Percentiles rank a stretch among this genome's conserved stretches.
phyloP scores from a whole-genome alignment of 2,329 filamentous ascomycete genomes.

The Trichoderma sp. region DNA sequence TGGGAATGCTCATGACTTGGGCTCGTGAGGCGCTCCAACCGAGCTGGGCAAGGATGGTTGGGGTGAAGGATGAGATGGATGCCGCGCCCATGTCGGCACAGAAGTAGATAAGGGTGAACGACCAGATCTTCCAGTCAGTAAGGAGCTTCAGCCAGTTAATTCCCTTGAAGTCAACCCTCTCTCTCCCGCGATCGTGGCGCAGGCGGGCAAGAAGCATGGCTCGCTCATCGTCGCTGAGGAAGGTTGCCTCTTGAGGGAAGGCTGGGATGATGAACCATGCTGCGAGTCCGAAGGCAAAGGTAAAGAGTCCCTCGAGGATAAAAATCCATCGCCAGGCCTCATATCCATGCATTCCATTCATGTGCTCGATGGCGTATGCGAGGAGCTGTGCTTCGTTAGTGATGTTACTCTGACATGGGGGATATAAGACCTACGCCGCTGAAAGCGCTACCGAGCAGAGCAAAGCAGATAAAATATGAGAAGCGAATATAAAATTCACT shows the following conservation, averaged over 20 bases:
- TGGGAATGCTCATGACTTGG: background rate
- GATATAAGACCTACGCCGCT: background rate
- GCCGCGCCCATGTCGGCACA: slow-evolving; percentile 1
- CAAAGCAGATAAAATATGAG: slow-evolving; percentile 4
- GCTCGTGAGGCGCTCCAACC: background rate
- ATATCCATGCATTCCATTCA: slow-evolving; percentile 47
- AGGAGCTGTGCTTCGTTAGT: slow-evolving; percentile 24
- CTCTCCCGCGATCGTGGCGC: background rate
- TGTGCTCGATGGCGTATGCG: slow-evolving; percentile 51
- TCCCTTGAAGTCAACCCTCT: background rate
- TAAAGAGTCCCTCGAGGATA: slow-evolving; percentile 47
- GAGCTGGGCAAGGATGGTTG: background rate
- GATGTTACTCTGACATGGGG: background rate
- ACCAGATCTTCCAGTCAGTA: slow-evolving; percentile 1
- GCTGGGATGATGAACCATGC: background rate
- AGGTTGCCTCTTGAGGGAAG: background rate
- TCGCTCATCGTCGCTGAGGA: background rate
- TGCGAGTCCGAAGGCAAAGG: background rate
- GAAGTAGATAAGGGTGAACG: background rate
- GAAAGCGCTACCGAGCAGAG: background rate
- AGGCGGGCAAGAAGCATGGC: background rate
- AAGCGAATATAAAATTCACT: background rate
- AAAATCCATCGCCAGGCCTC: slow-evolving; percentile 53
- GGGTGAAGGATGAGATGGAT: background rate
- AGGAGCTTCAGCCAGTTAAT: background rate